Evolutionary conservation across 768 basidiomycete species (phyloP), one percentile per base, ranked within the genome.

Genomic region (Lanmaoa pseudosensibilis): DNA sequence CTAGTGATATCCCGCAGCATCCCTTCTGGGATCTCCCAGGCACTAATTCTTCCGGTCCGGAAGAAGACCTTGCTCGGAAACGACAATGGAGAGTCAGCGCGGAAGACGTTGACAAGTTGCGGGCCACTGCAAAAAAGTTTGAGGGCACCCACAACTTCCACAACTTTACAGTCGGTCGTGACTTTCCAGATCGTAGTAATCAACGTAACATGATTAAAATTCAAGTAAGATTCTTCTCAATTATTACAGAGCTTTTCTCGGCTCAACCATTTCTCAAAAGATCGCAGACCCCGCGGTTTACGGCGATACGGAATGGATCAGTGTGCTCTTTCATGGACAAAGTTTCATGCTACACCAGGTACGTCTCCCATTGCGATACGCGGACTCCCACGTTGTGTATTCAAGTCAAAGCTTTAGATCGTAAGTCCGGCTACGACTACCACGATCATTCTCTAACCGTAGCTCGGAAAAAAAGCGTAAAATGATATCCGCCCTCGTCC

Each of bases 311-410:
- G 96, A 99, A 67, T 98, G 96, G 95, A 84, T 98, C 43, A 90
- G 89, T 44, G 86, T 98, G 19, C 77, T 90, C 57, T 89, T 97
- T 69, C 94, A 98, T 68, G 97, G 96, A 0, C 97, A 99, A 72
- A 94, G 92, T 64, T 99, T 99, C 72, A 98, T 99, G 97, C 75
- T 99, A 52, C 96, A 99, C 72, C 97, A 99, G 79, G 94, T 94
- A 65, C 51, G 80, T 74, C n/a, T 33, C 66, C 61, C 45, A 45
- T 9, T 46, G 36, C 39, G 55, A 27, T 21, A 13, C 33, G 27
- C 25, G 19, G 40, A 15, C 16, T 10, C 6, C 4, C 59, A 62
- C 56, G 77, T 70, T 37, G 23, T 33, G 38, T 57, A 62, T 55
- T 63, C 69, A 54, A 54, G 45, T 55, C 50, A 43, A 56, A 50